Conservation (phyloP, 2,329 filamentous ascomycete genomes). For the Colletotrichum australisinense region DNA sequence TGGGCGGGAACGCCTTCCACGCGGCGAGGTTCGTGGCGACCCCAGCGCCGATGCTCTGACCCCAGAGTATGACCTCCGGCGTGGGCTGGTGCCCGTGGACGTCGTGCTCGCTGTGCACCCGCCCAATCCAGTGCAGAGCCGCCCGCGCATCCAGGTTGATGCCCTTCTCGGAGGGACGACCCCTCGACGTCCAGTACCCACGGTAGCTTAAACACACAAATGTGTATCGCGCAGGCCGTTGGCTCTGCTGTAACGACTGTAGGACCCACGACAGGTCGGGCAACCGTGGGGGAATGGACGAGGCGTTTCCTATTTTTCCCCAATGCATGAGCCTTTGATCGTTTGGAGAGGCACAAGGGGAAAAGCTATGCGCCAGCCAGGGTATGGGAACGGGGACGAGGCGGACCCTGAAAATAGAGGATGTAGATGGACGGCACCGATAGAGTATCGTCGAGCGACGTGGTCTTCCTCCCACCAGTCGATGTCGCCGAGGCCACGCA, state of each 20-base stretch:
- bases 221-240: constrained; percentile 52
- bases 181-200: constrained; percentile 82
- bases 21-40: constrained; percentile 72
- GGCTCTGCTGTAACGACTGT: constrained; percentile 52
- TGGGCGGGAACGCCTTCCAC: constrained; percentile 45
- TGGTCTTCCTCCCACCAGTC: constrained; percentile 29
- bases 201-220: constrained; percentile 72
- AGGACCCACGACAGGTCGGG: constrained; percentile 67
- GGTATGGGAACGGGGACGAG: constrained; percentile 12
- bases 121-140: constrained; percentile 70
- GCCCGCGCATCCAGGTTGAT: constrained; percentile 77
- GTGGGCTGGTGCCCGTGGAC: constrained; percentile 13
- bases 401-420: constrained; percentile 66
- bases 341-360: constrained; percentile 18
- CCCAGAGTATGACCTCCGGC: constrained; percentile 73
- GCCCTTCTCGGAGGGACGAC: constrained; percentile 76
- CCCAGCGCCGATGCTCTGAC: constrained; percentile 81
- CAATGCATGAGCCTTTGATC: constrained; percentile 18
- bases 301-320: constrained; percentile 63
- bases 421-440: constrained; percentile 59
- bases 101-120: constrained; percentile 48
- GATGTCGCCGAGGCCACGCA: constrained; percentile 61
- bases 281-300: constrained; percentile 67
- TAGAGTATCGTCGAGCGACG: constrained; percentile 17
- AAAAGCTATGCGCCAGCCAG: not conserved